phyloP scores from a whole-genome alignment of 108 stramenopile genomes.

The Nitzschia sp. region DNA sequence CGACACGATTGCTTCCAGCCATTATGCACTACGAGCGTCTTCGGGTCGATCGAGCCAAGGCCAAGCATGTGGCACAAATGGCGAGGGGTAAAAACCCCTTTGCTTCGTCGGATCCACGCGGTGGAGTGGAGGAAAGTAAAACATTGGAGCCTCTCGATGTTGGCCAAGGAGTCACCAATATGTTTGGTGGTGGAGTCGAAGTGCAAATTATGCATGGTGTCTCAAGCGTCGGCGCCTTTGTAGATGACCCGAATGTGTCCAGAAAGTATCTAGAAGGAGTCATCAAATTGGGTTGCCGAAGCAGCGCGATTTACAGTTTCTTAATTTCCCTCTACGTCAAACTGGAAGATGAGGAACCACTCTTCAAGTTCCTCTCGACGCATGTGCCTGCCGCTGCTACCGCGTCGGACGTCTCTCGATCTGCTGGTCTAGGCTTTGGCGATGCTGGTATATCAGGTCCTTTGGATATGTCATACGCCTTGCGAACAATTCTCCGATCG shows the following conservation, averaged over 20 bases:
- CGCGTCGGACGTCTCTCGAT: slow-evolving; percentile 34
- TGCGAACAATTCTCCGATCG: slow-evolving; percentile 69
- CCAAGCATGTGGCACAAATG: slow-evolving; percentile 30
- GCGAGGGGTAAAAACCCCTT: slow-evolving; percentile 24
- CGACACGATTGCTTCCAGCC: slow-evolving; percentile 71
- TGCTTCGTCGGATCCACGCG: background rate
- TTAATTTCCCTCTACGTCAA: slow-evolving; percentile 71
- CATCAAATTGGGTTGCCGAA: slow-evolving; percentile 75
- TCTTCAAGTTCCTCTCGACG: slow-evolving; percentile 72
- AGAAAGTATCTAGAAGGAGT: slow-evolving; percentile 78
- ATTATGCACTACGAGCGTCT: slow-evolving; percentile 78
- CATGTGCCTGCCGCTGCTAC: slow-evolving; percentile 60
- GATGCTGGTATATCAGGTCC: slow-evolving; percentile 54
- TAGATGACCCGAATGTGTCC: slow-evolving; percentile 64
- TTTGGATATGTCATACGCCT: slow-evolving; percentile 76
- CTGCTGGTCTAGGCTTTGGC: slow-evolving; percentile 32
- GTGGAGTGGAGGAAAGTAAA: slow-evolving; percentile 24
- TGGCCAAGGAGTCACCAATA: slow-evolving; percentile 37
- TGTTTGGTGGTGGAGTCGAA: slow-evolving; percentile 40
- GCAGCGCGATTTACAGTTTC: slow-evolving; percentile 76
- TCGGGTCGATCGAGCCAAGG: slow-evolving; percentile 29
- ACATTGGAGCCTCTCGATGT: slow-evolving; percentile 33
- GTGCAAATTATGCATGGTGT: slow-evolving; percentile 20
- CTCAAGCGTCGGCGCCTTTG: slow-evolving; percentile 38
- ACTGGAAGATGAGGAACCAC: slow-evolving; percentile 82